These are phyloP conservation scores for Umbelopsis ramanniana DNA, from an alignment of 192 early-diverging fungal genomes.

Conservation along the genomic window DNA sequence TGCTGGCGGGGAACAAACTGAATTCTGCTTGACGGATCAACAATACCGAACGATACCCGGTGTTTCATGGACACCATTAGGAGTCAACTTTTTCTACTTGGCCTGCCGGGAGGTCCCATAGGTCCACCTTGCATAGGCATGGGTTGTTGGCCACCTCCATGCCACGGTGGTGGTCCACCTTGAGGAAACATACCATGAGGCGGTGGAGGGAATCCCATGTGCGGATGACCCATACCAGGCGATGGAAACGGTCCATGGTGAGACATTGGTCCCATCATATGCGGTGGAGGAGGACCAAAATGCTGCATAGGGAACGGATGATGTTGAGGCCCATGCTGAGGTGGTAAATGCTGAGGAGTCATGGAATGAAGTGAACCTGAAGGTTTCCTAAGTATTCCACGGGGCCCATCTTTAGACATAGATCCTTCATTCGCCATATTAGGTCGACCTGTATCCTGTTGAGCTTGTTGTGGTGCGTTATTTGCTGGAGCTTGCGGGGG, in stretches of 20 bases:
- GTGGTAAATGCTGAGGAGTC: constrained; percentile 1
- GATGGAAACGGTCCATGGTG: constrained; percentile 5
- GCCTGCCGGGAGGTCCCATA: not conserved
- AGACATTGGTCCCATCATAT: constrained; percentile 8
- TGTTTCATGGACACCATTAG: constrained; percentile 19
- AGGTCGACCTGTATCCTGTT: not conserved
- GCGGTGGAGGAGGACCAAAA: constrained; percentile 7
- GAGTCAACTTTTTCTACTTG: constrained; percentile 17
- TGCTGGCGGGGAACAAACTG: constrained; percentile 1
- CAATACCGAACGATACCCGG: constrained; percentile 19
- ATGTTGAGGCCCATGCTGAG: constrained; percentile 11
- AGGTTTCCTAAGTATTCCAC: constrained; percentile 14
- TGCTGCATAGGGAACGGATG: constrained; percentile 22
- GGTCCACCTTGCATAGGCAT: constrained; percentile 4
- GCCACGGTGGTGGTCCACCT: constrained; percentile 14
- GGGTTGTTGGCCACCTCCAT: not conserved
- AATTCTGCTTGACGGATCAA: not conserved
- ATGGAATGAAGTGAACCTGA: not conserved
- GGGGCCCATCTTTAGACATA: not conserved
- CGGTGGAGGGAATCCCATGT: constrained; percentile 2
- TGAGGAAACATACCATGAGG: constrained; percentile 13
- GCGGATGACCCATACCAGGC: not conserved
- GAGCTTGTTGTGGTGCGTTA: not conserved
- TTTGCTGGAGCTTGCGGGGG: not conserved
- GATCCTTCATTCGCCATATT: not conserved